phyloP scores from a whole-genome alignment of 2,329 filamentous ascomycete species.

The Karstenula rhodostoma region DNA sequence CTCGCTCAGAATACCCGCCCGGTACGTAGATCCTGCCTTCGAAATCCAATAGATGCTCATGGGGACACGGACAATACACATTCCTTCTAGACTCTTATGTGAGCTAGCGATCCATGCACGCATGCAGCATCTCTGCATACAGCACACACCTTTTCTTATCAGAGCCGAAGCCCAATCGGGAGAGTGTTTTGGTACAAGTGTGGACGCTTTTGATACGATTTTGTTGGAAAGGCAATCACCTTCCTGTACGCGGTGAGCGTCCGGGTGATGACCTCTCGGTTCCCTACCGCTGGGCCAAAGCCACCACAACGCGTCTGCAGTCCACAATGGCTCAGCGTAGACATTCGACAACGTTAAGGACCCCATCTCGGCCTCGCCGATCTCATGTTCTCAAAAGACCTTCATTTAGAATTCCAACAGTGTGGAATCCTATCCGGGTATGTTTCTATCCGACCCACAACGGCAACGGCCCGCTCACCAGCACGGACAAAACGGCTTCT shows the following conservation, averaged over 20 bases:
- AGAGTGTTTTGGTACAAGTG: not conserved
- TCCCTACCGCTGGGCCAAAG: not conserved
- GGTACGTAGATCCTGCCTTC: not conserved
- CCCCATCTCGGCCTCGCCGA: not conserved
- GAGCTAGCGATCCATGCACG: not conserved
- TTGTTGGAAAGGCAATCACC: not conserved
- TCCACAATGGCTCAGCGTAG: not conserved
- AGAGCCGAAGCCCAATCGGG: not conserved
- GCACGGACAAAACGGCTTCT: not conserved
- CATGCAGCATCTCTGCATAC: conserved; percentile 1
- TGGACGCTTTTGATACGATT: not conserved
- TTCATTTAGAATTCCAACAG: not conserved
- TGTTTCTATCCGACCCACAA: conserved; percentile 2
- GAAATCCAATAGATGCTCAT: not conserved
- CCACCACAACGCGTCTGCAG: not conserved
- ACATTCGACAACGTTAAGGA: not conserved
- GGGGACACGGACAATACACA: not conserved
- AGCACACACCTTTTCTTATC: conserved; percentile 4
- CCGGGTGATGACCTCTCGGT: not conserved
- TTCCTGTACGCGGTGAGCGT: conserved; percentile 2
- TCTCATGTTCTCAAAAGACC: not conserved
- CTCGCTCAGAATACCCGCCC: not conserved
- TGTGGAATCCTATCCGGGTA: not conserved
- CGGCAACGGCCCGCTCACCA: not conserved
- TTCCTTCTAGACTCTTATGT: too few relatives aligned